These are phyloP conservation scores for Macaranga tanarius DNA, from an alignment of 441 rosid genomes.

Conservation along the genomic window DNA sequence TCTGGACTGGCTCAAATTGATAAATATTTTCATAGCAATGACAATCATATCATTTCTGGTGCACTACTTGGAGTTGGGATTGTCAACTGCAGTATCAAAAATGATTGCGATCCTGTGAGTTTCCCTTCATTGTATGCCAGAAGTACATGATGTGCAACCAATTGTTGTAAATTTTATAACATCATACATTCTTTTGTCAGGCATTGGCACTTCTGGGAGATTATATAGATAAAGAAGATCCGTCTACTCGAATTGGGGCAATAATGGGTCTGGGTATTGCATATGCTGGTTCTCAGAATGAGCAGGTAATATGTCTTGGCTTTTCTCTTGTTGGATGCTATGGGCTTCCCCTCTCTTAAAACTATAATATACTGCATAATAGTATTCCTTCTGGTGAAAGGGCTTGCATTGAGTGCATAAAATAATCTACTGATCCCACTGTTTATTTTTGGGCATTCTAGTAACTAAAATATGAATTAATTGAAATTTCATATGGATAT, in stretches of 20 bases:
- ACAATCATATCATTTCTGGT: constrained; percentile 83
- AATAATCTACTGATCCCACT: not conserved
- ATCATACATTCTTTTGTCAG: constrained; percentile 41
- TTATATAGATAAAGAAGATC: constrained; percentile 66
- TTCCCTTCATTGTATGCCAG: constrained; percentile 13
- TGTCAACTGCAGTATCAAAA: constrained; percentile 74
- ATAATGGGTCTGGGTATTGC: constrained; percentile 96
- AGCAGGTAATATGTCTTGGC: constrained; percentile 47
- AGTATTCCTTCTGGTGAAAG: not conserved
- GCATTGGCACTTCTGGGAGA: constrained; percentile 87
- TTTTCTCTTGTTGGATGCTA: not conserved
- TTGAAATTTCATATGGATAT: constrained; percentile 5
- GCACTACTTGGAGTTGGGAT: constrained; percentile 95
- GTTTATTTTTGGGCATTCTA: not conserved
- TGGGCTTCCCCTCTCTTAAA: not conserved
- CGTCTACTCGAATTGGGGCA: constrained; percentile 83
- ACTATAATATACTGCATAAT: not conserved
- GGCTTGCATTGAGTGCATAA: not conserved
- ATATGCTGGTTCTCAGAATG: constrained; percentile 93
- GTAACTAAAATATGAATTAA: not conserved
- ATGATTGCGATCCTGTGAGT: constrained; percentile 95
- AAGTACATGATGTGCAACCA: not conserved
- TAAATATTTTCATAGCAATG: constrained; percentile 83
- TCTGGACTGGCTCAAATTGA: constrained; percentile 89
- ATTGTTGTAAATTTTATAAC: constrained; percentile 6